These are phyloP conservation scores for Russula sp. DNA, from an alignment of 768 basidiomycete species.

Conservation along the genomic window DNA sequence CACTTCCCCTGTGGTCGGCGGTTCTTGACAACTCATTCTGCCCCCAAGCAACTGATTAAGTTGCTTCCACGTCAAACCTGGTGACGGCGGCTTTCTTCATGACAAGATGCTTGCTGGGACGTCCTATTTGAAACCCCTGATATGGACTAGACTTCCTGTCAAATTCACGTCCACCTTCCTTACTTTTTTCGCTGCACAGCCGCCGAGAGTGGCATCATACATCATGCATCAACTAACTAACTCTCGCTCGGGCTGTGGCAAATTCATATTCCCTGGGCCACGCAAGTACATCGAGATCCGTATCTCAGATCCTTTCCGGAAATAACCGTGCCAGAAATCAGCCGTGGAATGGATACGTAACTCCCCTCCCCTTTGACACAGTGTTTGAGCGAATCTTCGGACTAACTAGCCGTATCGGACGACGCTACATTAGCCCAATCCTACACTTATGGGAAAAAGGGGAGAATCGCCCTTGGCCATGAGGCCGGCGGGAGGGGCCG, in stretches of 20 bases:
- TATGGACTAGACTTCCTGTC: conserved; percentile 17
- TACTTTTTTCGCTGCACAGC: conserved; percentile 18
- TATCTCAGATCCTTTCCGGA: conserved; percentile 18
- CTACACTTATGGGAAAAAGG: neutral
- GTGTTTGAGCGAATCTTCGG: conserved; percentile 19
- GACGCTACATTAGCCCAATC: neutral
- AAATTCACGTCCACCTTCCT: conserved; percentile 15
- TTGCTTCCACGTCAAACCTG: conserved; percentile 23
- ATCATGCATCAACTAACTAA: conserved; percentile 12
- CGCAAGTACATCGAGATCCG: conserved; percentile 16
- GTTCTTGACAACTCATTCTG: conserved; percentile 21
- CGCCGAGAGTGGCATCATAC: conserved; percentile 13
- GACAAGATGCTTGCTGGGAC: conserved; percentile 10
- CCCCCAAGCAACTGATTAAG: conserved; percentile 21
- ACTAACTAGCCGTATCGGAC: conserved; percentile 4
- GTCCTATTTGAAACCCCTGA: conserved; percentile 7
- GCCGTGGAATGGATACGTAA: conserved; percentile 19
- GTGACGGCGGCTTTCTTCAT: conserved; percentile 14
- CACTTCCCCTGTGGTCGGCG: conserved; percentile 24
- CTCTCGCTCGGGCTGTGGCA: conserved; percentile 9
- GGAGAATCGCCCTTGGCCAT: neutral
- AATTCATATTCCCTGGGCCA: conserved; percentile 20
- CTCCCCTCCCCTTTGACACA: conserved; percentile 8
- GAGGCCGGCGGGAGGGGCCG: conserved; percentile 1
- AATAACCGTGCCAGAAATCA: conserved; percentile 18